phyloP scores from a whole-genome alignment of 164 flowering plant species.

The Nymphaea colorata region DNA sequence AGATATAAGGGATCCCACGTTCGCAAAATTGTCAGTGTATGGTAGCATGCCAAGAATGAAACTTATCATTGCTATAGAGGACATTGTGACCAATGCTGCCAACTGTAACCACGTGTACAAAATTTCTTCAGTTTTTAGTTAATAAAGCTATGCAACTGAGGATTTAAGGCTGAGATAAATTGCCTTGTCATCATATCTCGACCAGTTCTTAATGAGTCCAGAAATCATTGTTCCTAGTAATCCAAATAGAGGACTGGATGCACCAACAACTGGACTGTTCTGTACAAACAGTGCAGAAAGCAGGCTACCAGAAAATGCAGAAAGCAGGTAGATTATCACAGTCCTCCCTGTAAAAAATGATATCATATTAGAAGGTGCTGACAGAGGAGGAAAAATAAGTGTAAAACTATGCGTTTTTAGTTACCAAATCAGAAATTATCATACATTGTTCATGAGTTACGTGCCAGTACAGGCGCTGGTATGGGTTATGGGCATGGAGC shows the following conservation, averaged over 20 bases:
- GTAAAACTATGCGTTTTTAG: too few relatives aligned
- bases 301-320: conserved; percentile 56
- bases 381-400: too few relatives aligned
- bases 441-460: too few relatives aligned
- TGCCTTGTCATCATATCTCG: conserved; percentile 53
- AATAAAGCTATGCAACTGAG: background rate
- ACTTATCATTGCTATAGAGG: conserved; percentile 25
- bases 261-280: conserved; percentile 43
- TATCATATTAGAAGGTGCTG: background rate
- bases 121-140: background rate
- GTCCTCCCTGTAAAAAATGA: conserved; percentile 44
- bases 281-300: conserved; percentile 47
- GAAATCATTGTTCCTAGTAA: conserved; percentile 70
- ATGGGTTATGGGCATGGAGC: too few relatives aligned
- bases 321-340: conserved; percentile 49
- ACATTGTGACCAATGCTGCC: conserved; percentile 30
- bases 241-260: conserved; percentile 74
- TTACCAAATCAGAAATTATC: too few relatives aligned
- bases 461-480: too few relatives aligned
- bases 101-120: conserved; percentile 27
- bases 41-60: conserved; percentile 60
- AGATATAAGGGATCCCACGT: conserved; percentile 54
- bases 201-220: conserved; percentile 54
- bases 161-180: background rate
- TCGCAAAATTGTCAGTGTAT: conserved; percentile 56